Evolutionary conservation across 176 grass and related monocot genomes (phyloP).

Genomic region (Hyparrhenia diplandra): DNA sequence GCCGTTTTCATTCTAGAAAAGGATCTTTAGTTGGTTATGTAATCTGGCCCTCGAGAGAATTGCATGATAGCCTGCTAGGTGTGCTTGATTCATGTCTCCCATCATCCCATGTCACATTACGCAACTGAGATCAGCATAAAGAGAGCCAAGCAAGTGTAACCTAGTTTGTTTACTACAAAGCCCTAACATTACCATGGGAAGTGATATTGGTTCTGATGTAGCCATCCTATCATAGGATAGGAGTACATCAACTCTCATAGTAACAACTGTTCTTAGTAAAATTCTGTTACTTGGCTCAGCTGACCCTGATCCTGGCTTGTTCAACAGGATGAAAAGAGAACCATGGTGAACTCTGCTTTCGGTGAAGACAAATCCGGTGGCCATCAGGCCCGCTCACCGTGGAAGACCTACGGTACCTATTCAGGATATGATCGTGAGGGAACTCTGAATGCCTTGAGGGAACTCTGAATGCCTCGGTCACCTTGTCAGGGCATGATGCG

Average conservation of each 20-base stretch:
- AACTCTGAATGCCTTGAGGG: too few species aligned
- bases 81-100: background rate
- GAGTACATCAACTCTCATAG: too few species aligned
- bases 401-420: conserved; percentile 87
- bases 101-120: background rate
- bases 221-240: background rate
- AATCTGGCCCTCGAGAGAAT: background rate
- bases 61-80: background rate
- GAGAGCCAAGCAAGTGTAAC: background rate
- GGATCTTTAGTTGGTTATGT: background rate
- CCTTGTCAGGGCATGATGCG: background rate
- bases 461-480: background rate
- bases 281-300: background rate
- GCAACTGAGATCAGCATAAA: background rate
- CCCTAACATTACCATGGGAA: background rate
- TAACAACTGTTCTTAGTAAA: too few species aligned
- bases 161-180: background rate
- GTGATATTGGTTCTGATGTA: background rate
- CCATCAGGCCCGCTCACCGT: conserved; percentile 61
- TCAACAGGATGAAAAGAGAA: conserved; percentile 91
- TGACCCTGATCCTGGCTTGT: background rate
- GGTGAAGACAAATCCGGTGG: conserved; percentile 70
- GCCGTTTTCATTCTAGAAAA: background rate
- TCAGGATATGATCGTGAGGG: conserved; percentile 41
- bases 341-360: conserved; percentile 91